Percentiles rank a stretch among this genome's conserved stretches.
These are phyloP conservation scores for Solanum neorickii DNA, from an alignment of 257 asterid species.

Conservation along the genomic window DNA sequence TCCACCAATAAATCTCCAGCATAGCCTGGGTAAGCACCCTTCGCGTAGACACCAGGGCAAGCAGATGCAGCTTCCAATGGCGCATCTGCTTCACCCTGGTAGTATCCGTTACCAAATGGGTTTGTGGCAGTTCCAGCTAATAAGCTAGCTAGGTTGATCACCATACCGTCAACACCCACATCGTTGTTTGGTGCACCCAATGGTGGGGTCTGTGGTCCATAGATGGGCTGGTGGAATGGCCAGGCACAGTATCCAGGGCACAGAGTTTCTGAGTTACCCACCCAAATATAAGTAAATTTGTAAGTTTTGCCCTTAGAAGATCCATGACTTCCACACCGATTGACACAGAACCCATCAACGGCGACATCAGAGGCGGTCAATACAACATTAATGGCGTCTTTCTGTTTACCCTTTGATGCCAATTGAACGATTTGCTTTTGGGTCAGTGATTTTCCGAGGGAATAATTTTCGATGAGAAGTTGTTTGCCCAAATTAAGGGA, in stretches of 20 bases:
- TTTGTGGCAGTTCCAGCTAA: constrained; percentile 45
- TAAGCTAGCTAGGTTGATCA: constrained; percentile 35
- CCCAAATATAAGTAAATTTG: constrained; percentile 52
- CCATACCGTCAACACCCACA: constrained; percentile 43
- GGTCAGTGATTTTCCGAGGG: constrained; percentile 35
- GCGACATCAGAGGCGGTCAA: constrained; percentile 43
- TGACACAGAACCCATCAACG: constrained; percentile 40
- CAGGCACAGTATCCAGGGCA: constrained; percentile 58
- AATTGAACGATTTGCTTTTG: constrained; percentile 16
- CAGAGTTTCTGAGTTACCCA: constrained; percentile 42
- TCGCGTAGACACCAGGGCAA: constrained; percentile 38
- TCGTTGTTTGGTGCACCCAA: constrained; percentile 43
- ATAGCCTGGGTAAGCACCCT: constrained; percentile 55
- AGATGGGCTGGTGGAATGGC: constrained; percentile 56
- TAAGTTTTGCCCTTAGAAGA: constrained; percentile 19
- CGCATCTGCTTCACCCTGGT: constrained; percentile 40
- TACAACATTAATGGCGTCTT: constrained; percentile 39
- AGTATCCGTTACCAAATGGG: constrained; percentile 47
- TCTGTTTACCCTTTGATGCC: constrained; percentile 31
- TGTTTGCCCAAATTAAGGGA: constrained; percentile 21
- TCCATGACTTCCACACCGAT: constrained; percentile 52
- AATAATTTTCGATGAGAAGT: constrained; percentile 12
- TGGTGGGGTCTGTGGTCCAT: constrained; percentile 47
- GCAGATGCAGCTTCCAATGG: constrained; percentile 56
- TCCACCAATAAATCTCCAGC: constrained; percentile 48